Percentiles rank a stretch among this genome's conserved stretches.
These are phyloP conservation scores for Boletus edulis DNA, from an alignment of 768 basidiomycete genomes.

Conservation along the genomic window DNA sequence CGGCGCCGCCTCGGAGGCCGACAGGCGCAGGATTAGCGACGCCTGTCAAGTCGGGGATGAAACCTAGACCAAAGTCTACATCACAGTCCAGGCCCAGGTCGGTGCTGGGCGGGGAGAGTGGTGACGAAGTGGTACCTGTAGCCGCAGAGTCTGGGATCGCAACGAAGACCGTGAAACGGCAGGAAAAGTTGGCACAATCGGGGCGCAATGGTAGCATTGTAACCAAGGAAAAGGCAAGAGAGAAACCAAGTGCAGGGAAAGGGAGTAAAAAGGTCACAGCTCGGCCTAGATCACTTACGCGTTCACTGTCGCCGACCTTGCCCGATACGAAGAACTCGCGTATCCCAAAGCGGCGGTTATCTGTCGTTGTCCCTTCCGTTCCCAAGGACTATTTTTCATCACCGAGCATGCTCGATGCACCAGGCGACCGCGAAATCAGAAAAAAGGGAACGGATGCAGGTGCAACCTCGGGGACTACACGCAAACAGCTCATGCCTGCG, in stretches of 20 bases:
- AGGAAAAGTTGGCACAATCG: not conserved
- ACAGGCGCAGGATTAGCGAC: constrained; percentile 6
- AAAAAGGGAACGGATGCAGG: not conserved
- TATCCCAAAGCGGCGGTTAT: constrained; percentile 22
- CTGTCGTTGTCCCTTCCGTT: constrained; percentile 29
- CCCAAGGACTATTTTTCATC: constrained; percentile 27
- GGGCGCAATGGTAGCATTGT: not conserved
- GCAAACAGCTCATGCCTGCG: constrained; percentile 14
- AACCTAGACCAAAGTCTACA: constrained; percentile 17
- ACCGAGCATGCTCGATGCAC: not conserved
- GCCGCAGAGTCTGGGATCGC: not conserved
- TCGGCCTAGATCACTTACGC: constrained; percentile 4
- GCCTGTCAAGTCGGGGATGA: constrained; percentile 29
- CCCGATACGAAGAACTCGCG: not conserved
- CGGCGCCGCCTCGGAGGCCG: constrained; percentile 11
- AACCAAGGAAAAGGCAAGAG: constrained; percentile 1
- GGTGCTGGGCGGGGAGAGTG: not conserved
- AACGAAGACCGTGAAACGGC: not conserved
- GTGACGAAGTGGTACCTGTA: not conserved
- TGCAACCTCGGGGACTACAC: not conserved
- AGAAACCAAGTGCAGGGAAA: not conserved
- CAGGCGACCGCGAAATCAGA: not conserved
- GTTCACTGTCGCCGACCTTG: constrained; percentile 6
- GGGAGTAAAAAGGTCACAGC: not conserved
- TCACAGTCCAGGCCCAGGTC: constrained; percentile 4